Evolutionary conservation across 2,329 filamentous ascomycete genomes (phyloP).

Genomic region (Fusarium pseudoanthophilum): DNA sequence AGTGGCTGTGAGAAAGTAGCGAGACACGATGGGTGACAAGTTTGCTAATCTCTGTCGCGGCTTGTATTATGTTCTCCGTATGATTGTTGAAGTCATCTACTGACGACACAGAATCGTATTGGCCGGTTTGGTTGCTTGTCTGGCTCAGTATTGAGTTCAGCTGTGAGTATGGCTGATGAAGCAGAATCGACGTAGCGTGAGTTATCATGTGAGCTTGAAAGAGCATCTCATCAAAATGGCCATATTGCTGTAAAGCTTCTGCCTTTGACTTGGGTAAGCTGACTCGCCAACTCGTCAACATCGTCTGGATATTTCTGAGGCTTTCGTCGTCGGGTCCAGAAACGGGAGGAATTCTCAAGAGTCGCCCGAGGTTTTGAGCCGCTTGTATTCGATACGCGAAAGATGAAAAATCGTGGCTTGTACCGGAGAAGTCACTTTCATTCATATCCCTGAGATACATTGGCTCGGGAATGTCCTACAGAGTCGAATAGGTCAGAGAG

Average conservation of each 20-base stretch:
- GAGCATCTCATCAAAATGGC: conserved; percentile 86
- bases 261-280: conserved; percentile 79
- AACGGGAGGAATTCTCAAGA: conserved; percentile 69
- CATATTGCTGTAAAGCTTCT: conserved; percentile 74
- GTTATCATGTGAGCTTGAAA: conserved; percentile 90
- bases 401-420: conserved; percentile 80
- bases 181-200: conserved; percentile 73
- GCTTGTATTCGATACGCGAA: conserved; percentile 88
- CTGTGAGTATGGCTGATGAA: conserved; percentile 83
- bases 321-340: conserved; percentile 65
- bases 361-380: conserved; percentile 79
- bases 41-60: conserved; percentile 80
- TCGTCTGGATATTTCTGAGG: conserved; percentile 61
- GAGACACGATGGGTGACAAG: conserved; percentile 79
- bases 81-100: conserved; percentile 70
- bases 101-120: conserved; percentile 62
- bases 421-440: conserved; percentile 76
- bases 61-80: conserved; percentile 82
- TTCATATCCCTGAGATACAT: conserved; percentile 80
- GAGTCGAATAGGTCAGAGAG: conserved; percentile 17
- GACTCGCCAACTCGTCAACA: conserved; percentile 78
- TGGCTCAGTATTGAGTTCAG: conserved; percentile 71
- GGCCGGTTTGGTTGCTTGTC: conserved; percentile 73
- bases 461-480: conserved; percentile 66
- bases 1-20: conserved; percentile 80